Evolutionary conservation across 1,139 yeast species (phyloP).

Genomic region (Kurtzmaniella natalensis): DNA sequence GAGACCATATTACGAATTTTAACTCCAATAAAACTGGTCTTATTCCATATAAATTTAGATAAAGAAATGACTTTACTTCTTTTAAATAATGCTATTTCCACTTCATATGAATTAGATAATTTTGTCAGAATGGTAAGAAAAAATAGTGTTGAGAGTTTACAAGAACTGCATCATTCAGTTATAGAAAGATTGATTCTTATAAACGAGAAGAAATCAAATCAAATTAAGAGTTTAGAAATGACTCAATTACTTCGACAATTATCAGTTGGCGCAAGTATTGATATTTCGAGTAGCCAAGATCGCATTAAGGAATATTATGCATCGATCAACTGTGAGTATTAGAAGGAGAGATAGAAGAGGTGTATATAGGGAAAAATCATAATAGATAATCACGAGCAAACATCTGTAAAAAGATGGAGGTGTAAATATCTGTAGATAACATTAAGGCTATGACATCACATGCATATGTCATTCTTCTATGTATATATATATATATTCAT

Average conservation of each 20-base stretch:
- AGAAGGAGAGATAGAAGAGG: no score
- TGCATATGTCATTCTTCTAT: no score
- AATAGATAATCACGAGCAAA: no score
- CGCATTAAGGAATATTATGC: no score
- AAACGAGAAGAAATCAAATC: conserved; percentile 3
- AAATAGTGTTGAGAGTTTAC: conserved; percentile 11
- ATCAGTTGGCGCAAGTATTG: no score
- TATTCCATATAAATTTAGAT: conserved; percentile 23
- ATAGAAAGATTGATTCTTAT: neutral
- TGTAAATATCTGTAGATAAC: no score
- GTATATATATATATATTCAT: no score
- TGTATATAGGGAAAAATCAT: no score
- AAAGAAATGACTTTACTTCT: conserved; percentile 18
- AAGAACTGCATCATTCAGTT: neutral
- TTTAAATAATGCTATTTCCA: conserved; percentile 18
- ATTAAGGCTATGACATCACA: no score
- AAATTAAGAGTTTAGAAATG: conserved; percentile 14
- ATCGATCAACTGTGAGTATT: no score
- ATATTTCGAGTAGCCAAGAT: no score
- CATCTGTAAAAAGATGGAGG: no score
- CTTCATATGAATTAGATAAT: conserved; percentile 28
- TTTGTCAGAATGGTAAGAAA: conserved; percentile 20
- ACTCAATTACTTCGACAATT: conserved; percentile 17
- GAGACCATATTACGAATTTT: conserved; percentile 16
- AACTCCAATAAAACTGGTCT: conserved; percentile 25